Evolutionary conservation across 2,329 filamentous ascomycete genomes (phyloP).

Genomic region (Arthrobotrys musiformis): DNA sequence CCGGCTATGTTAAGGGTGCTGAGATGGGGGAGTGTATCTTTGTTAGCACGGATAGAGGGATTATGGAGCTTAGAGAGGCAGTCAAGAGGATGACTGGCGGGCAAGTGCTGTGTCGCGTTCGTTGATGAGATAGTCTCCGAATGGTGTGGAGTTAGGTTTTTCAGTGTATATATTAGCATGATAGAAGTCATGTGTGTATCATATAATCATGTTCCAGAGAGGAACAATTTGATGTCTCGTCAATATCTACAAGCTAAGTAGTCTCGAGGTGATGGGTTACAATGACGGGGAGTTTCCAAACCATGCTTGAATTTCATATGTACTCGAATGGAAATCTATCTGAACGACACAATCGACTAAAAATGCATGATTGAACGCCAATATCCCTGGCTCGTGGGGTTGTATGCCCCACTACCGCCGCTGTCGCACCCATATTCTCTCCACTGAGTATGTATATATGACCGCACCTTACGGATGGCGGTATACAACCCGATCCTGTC

Average conservation of each 20-base stretch:
- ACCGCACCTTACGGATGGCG: neutral
- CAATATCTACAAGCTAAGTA: neutral
- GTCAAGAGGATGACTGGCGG: constrained; percentile 84
- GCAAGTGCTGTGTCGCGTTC: constrained; percentile 77
- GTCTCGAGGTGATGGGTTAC: neutral
- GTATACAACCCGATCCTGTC: neutral
- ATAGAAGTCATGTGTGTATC: constrained; percentile 19
- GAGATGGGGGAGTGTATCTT: constrained; percentile 85
- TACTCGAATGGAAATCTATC: constrained; percentile 40
- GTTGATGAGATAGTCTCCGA: constrained; percentile 4
- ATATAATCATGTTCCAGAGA: constrained; percentile 6
- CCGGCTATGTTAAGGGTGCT: constrained; percentile 76
- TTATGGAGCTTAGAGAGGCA: constrained; percentile 84
- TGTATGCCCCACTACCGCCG: neutral
- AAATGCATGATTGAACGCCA: constrained; percentile 22
- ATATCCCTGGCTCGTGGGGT: neutral
- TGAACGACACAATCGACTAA: neutral
- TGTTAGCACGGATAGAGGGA: constrained; percentile 78
- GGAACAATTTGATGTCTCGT: neutral
- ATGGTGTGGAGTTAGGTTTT: neutral
- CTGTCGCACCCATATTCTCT: neutral
- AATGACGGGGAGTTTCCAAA: neutral
- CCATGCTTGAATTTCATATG: constrained; percentile 25
- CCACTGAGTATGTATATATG: neutral
- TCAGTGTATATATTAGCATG: constrained; percentile 19